phyloP scores from a whole-genome alignment of 371 early-diverging fungal species.

The Smittium culicis region DNA sequence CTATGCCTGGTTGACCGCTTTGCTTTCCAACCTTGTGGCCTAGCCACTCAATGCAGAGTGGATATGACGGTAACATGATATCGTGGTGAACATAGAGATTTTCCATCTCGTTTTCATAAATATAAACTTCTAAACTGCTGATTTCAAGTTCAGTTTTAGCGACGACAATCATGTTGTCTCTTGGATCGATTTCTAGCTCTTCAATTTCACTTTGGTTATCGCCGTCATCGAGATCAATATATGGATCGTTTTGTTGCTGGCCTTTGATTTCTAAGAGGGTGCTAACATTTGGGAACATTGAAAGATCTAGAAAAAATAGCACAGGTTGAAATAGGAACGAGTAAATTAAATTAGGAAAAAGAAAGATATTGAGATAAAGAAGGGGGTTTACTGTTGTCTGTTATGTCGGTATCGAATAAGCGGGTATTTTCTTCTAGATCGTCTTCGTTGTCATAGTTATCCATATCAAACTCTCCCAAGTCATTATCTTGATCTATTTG shows the following conservation, averaged over 20 bases:
- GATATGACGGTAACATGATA: conserved; percentile 92
- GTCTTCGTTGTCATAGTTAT: conserved; percentile 47
- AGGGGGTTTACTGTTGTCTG: conserved; percentile 2
- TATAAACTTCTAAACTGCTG: conserved; percentile 80
- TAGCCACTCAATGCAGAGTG: conserved; percentile 87
- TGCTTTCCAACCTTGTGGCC: conserved; percentile 48
- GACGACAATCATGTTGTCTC: conserved; percentile 77
- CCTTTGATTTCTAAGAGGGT: conserved; percentile 13
- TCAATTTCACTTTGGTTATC: conserved; percentile 20
- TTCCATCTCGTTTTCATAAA: conserved; percentile 66
- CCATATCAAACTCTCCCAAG: conserved; percentile 59
- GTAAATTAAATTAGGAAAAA: background rate
- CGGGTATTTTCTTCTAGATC: conserved; percentile 44
- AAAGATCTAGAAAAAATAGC: background rate
- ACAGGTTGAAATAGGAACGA: background rate
- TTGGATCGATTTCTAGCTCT: conserved; percentile 57
- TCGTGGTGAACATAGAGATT: conserved; percentile 95
- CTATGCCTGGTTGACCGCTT: conserved; percentile 23
- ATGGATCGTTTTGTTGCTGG: conserved; percentile 16
- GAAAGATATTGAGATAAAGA: background rate
- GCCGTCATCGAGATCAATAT: conserved; percentile 25
- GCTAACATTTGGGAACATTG: conserved; percentile 13
- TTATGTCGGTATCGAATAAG: conserved; percentile 6
- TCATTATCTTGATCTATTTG: conserved; percentile 37
- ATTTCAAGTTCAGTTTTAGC: conserved; percentile 83